Percentiles rank a stretch among this genome's conserved stretches.
phyloP scores from a whole-genome alignment of 768 basidiomycete species.

The Holtermannia corniformis region DNA sequence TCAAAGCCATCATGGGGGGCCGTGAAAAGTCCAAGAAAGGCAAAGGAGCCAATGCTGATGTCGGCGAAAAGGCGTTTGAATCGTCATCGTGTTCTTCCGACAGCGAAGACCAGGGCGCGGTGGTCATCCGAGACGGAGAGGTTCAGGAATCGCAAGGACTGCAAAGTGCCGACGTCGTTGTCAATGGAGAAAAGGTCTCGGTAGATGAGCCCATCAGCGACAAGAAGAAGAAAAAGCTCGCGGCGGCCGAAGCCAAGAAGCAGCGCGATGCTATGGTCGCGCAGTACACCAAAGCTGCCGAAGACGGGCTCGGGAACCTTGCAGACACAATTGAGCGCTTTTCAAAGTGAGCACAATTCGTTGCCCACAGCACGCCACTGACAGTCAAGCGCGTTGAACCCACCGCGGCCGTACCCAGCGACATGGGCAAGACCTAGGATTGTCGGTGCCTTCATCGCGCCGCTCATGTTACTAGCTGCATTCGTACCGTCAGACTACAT shows the following conservation, averaged over 20 bases:
- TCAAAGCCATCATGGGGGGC: constrained; percentile 31
- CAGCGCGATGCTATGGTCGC: constrained; percentile 41
- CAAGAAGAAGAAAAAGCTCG: constrained; percentile 34
- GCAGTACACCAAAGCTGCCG: constrained; percentile 39
- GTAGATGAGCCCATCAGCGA: constrained; percentile 22
- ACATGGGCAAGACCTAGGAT: constrained; percentile 41
- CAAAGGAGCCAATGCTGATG: constrained; percentile 36
- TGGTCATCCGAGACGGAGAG: constrained; percentile 4
- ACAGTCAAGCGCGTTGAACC: constrained; percentile 34
- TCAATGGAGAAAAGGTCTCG: constrained; percentile 16
- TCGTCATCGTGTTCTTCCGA: constrained; percentile 14
- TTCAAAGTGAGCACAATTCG: constrained; percentile 33
- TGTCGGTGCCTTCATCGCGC: constrained; percentile 39
- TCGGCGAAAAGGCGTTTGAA: constrained; percentile 33
- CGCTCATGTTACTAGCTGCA: constrained; percentile 34
- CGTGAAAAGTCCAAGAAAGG: constrained; percentile 22
- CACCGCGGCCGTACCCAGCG: constrained; percentile 39
- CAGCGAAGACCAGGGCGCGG: constrained; percentile 18
- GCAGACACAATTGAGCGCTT: constrained; percentile 41
- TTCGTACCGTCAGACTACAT: constrained; percentile 41
- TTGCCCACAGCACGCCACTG: background rate
- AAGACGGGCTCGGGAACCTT: constrained; percentile 39
- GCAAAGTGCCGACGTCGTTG: constrained; percentile 24
- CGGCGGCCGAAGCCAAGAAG: constrained; percentile 36
- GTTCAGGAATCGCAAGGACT: constrained; percentile 13